phyloP scores from a whole-genome alignment of 2,329 filamentous ascomycete genomes.

The Colletotrichum theobromicola region DNA sequence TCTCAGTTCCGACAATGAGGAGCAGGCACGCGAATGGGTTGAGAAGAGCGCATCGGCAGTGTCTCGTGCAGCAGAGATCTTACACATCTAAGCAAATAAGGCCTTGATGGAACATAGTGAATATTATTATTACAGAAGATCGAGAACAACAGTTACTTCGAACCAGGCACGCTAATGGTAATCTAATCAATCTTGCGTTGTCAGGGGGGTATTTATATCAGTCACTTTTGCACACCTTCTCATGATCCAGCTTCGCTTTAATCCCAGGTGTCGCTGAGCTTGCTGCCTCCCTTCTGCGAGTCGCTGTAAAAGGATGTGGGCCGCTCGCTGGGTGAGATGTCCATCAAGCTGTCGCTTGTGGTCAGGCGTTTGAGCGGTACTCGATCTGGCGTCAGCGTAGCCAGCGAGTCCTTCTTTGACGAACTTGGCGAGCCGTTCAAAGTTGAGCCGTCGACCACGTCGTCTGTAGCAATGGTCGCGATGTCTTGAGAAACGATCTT shows the following conservation, averaged over 20 bases:
- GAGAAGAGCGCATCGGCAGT: constrained; percentile 6
- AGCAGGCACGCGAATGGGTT: not conserved
- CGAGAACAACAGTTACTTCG: not conserved
- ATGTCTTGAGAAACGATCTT: constrained; percentile 16
- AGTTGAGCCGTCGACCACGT: not conserved
- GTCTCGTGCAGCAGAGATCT: not conserved
- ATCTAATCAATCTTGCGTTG: not conserved
- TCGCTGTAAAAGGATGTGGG: not conserved
- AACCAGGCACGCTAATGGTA: not conserved
- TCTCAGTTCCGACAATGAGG: not conserved
- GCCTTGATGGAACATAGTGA: not conserved
- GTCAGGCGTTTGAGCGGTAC: not conserved
- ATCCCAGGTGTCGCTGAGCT: not conserved
- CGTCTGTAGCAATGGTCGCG: not conserved
- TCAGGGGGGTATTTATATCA: not conserved
- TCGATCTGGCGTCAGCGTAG: constrained; percentile 25
- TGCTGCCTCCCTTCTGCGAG: not conserved
- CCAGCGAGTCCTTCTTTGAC: constrained; percentile 27
- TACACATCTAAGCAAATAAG: not conserved
- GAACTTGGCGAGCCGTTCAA: not conserved
- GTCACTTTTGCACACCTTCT: not conserved
- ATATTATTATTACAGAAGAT: not conserved
- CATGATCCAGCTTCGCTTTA: not conserved
- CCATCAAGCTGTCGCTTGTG: not conserved
- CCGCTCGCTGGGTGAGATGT: not conserved